Evolutionary conservation across 768 basidiomycete genomes (phyloP).

Genomic region (Trametes cubensis): DNA sequence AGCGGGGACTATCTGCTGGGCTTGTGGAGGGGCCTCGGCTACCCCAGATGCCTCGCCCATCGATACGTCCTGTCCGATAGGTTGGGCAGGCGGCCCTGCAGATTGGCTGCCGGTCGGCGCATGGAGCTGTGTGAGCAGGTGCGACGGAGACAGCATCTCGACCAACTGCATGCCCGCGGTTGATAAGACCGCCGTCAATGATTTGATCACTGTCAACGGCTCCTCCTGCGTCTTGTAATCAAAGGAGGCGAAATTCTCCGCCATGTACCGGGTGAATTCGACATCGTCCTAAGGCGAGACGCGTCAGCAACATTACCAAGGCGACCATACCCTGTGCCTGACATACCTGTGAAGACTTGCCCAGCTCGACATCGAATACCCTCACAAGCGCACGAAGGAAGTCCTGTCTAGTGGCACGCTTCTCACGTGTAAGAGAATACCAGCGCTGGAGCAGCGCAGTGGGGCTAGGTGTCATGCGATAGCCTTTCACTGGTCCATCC

Average conservation of each 20-base stretch:
- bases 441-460: conserved; percentile 83
- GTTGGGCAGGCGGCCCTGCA: not conserved
- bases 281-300: conserved; percentile 64
- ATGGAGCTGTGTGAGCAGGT: conserved; percentile 66
- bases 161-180: conserved; percentile 82
- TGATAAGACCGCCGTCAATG: conserved; percentile 73
- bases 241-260: conserved; percentile 89
- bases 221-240: conserved; percentile 98
- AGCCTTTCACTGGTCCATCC: conserved; percentile 61
- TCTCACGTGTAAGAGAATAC: conserved; percentile 92
- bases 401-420: conserved; percentile 81
- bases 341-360: conserved; percentile 59
- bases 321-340: not conserved
- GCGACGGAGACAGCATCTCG: conserved; percentile 70
- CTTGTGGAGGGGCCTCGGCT: not conserved
- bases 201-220: conserved; percentile 80
- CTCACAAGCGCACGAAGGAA: conserved; percentile 84
- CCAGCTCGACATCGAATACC: conserved; percentile 74
- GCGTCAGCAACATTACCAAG: not conserved
- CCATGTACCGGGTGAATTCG: conserved; percentile 88
- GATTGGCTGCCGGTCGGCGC: conserved; percentile 24
- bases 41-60: conserved; percentile 8
- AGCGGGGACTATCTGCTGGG: not conserved
- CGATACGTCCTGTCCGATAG: not conserved
- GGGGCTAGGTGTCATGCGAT: conserved; percentile 62